Conservation (phyloP, 108 stramenopile genomes). For the Conticribra guillardii region DNA sequence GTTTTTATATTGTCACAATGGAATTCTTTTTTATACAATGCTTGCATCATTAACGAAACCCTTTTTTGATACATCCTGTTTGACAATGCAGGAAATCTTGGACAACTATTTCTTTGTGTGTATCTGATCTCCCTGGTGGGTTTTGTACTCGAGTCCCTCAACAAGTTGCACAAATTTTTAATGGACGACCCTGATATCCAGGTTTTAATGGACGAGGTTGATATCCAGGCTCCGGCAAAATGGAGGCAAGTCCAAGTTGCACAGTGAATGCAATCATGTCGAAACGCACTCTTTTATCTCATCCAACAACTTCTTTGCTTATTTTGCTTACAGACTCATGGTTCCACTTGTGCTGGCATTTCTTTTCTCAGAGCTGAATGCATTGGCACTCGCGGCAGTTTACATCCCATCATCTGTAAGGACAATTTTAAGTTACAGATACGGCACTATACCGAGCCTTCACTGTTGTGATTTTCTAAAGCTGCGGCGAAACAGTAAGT, state of each 20-base stretch:
- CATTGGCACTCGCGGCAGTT: conserved; percentile 2
- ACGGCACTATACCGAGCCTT: conserved; percentile 17
- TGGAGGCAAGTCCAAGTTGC: conserved; percentile 14
- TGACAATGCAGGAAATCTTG: conserved; percentile 14
- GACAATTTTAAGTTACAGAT: conserved; percentile 12
- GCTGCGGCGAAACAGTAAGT: conserved; percentile 10
- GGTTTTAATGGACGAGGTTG: neutral
- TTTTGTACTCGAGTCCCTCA: neutral
- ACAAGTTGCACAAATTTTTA: neutral
- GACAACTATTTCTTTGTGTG: neutral
- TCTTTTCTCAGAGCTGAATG: conserved; percentile 17
- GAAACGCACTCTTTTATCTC: too few relatives aligned
- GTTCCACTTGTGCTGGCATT: conserved; percentile 14
- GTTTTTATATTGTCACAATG: neutral
- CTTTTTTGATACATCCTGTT: neutral
- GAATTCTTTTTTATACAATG: neutral
- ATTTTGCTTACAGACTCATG: neutral
- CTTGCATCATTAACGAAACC: neutral
- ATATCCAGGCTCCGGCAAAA: neutral
- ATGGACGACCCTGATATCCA: neutral
- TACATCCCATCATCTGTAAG: conserved; percentile 24
- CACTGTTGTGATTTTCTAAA: conserved; percentile 24
- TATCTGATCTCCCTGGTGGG: too few relatives aligned
- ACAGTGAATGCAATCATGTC: too few relatives aligned
- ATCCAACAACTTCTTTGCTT: too few relatives aligned